Evolutionary conservation across 805 yeast species (phyloP).

Genomic region (Pichia rugopelliculosa): DNA sequence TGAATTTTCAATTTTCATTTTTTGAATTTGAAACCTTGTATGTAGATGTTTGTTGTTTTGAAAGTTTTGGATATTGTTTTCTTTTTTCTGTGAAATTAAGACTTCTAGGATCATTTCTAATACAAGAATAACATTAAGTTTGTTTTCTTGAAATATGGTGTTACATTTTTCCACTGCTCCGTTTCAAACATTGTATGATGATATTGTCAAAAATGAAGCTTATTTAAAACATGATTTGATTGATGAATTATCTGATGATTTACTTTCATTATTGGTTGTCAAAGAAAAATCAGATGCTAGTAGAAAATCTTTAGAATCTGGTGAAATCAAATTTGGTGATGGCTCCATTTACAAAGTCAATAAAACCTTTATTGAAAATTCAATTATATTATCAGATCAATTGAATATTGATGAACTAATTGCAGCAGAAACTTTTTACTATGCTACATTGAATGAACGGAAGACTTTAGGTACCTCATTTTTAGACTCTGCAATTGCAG

Average conservation of each 20-base stretch:
- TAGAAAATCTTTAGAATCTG: slow-evolving; percentile 40
- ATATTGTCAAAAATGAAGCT: slow-evolving; percentile 30
- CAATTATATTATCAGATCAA: slow-evolving; percentile 53
- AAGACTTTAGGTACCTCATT: slow-evolving; percentile 39
- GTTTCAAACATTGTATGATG: slow-evolving; percentile 39
- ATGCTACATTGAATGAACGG: slow-evolving; percentile 32
- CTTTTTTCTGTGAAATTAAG: not conserved
- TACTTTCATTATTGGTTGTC: slow-evolving; percentile 32
- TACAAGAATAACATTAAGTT: not conserved
- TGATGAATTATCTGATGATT: slow-evolving; percentile 36
- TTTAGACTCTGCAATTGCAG: slow-evolving; percentile 57
- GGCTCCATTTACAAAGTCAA: slow-evolving; percentile 58
- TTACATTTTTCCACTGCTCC: slow-evolving; percentile 34
- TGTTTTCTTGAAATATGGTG: not conserved
- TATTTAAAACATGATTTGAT: slow-evolving; percentile 14
- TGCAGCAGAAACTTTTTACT: slow-evolving; percentile 60
- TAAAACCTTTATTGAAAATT: slow-evolving; percentile 52
- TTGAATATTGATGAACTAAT: slow-evolving; percentile 70
- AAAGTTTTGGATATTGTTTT: not conserved
- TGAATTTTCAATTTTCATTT: too few species aligned
- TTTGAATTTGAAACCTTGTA: too few species aligned
- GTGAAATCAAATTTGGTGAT: slow-evolving; percentile 42
- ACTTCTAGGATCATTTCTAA: not conserved
- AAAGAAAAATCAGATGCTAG: slow-evolving; percentile 40
- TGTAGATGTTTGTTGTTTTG: not conserved